Base-by-base conservation (phyloP, 129 eudicot species). In the Lonicera japonica region DNA sequence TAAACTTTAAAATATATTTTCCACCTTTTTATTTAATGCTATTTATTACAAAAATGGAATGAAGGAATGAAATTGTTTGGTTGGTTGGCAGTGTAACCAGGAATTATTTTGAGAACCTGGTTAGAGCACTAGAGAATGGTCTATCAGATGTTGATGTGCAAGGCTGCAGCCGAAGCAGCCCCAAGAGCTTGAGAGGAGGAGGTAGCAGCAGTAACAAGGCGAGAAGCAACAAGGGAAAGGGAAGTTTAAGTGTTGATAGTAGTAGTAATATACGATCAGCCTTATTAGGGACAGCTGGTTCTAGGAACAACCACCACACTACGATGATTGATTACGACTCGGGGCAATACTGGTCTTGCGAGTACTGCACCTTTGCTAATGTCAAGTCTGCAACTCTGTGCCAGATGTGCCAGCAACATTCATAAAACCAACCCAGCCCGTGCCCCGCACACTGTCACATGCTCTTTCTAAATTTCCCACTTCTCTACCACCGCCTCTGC, bases 41-140 rank as follows among this genome's bases (percentile, higher is more conserved):
- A n/a, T n/a, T n/a, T n/a, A n/a, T n/a, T n/a, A n/a, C n/a, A n/a
- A n/a, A n/a, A n/a, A n/a, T n/a, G n/a, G n/a, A n/a, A n/a, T n/a
- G n/a, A n/a, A n/a, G n/a, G n/a, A 47, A 4, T 47, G 16, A 5
- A 47, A 47, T 47, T 47, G 0, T 47, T 11, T 38, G 10, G 5
- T 38, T 46, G 24, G 53, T 70, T 36, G n/a, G n/a, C 81, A 92
- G 95, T 36, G 96, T 92, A 67, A 92, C 99, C 16, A 71, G 83
- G 61, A 92, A 88, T 63, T 92, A 85, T 73, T 88, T 92, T 68
- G 99, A 92, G 85, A 88, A 92, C 75, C 74, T 92, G 20, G 99
- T 92, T 15, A 75, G 92, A 50, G 99, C 99, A 54, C 71, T 92
- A 61, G 99, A 88, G 64, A 88, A 92, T 23, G 95, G 96, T 23